Evolutionary conservation across 495 filamentous ascomycete genomes (phyloP).

Genomic region (Trichoderma parareesei): DNA sequence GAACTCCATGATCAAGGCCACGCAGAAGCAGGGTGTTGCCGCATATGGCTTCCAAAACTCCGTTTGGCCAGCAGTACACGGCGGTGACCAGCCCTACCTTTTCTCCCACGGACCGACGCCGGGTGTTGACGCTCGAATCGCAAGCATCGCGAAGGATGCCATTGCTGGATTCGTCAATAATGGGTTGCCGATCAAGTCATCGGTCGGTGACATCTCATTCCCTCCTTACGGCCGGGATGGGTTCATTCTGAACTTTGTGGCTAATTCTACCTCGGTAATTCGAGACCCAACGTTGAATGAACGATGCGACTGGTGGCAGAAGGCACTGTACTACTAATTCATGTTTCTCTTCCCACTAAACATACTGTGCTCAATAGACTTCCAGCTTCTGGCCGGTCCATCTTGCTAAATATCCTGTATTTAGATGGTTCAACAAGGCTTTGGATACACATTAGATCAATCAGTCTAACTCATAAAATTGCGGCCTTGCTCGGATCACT

Average conservation of each 20-base stretch:
- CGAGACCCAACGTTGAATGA: neutral
- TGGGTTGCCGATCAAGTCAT: neutral
- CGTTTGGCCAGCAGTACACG: neutral
- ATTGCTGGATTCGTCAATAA: neutral
- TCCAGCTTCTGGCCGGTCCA: too few species aligned
- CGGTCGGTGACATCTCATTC: neutral
- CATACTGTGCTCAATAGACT: too few species aligned
- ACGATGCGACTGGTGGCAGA: slow-evolving; percentile 1
- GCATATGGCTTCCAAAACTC: neutral
- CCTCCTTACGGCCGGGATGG: neutral
- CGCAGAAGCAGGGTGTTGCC: neutral
- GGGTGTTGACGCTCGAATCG: neutral
- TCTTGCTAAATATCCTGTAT: too few species aligned
- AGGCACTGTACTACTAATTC: neutral
- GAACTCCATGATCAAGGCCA: neutral
- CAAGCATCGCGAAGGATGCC: neutral
- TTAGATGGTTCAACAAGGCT: too few species aligned
- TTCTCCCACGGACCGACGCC: neutral
- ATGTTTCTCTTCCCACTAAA: too few species aligned
- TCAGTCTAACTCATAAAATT: too few species aligned
- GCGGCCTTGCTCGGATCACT: neutral
- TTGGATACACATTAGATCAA: too few species aligned
- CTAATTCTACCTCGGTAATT: neutral
- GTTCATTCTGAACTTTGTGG: neutral
- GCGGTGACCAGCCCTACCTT: neutral